Conservation (phyloP, 202 grass and related monocot species). For the Digitaria exilis region DNA sequence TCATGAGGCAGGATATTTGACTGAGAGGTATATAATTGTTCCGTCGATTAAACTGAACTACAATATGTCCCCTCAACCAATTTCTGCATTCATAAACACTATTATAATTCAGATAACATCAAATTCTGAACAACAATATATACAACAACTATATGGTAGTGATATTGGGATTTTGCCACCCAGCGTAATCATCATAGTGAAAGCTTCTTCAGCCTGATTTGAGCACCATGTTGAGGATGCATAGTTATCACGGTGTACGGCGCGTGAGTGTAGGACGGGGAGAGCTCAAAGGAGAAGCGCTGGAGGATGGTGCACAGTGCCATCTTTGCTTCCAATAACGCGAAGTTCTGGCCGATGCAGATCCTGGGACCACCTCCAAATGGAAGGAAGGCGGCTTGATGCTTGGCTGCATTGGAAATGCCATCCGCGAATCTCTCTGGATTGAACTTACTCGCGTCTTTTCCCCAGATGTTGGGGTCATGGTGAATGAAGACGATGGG, state of each 20-base stretch:
- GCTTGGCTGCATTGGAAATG: slow-evolving; percentile 44
- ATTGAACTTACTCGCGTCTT: slow-evolving; percentile 48
- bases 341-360: slow-evolving; percentile 59
- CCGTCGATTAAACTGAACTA: neutral
- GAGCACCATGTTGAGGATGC: slow-evolving; percentile 61
- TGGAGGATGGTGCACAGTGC: slow-evolving; percentile 51
- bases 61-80: neutral
- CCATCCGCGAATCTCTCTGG: slow-evolving; percentile 55
- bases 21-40: neutral
- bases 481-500: slow-evolving; percentile 47
- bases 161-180: neutral
- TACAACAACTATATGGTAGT: neutral
- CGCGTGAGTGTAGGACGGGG: slow-evolving; percentile 49
- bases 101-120: neutral
- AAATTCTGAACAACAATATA: neutral
- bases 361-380: slow-evolving; percentile 57
- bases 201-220: slow-evolving; percentile 42
- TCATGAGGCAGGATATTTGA: neutral
- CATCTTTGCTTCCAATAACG: slow-evolving; percentile 59
- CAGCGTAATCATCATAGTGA: neutral
- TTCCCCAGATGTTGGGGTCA: slow-evolving; percentile 46
- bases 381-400: slow-evolving; percentile 47
- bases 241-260: slow-evolving; percentile 44
- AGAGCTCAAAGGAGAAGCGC: slow-evolving; percentile 57
- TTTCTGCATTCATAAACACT: neutral